Evolutionary conservation across 2,329 filamentous ascomycete genomes (phyloP).

Genomic region (Didymella pinodella): DNA sequence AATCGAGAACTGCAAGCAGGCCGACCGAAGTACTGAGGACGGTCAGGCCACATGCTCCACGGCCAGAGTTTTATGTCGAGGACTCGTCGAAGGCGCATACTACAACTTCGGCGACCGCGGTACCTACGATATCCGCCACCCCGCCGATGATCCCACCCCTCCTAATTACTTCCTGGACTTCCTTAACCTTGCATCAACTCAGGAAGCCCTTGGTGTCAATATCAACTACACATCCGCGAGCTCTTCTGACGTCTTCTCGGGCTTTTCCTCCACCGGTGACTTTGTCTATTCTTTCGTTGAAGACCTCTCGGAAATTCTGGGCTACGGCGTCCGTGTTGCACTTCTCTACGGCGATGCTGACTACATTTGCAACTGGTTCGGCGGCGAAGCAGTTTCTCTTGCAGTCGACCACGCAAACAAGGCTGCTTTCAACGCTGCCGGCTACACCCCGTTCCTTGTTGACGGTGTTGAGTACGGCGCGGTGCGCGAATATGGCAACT

Average conservation of each 20-base stretch:
- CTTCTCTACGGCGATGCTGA: slow-evolving; percentile 67
- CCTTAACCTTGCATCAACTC: slow-evolving; percentile 62
- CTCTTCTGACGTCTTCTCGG: slow-evolving; percentile 48
- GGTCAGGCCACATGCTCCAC: slow-evolving; percentile 47
- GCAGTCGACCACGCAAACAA: slow-evolving; percentile 62
- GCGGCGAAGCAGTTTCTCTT: slow-evolving; percentile 74
- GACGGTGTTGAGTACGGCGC: slow-evolving; percentile 53
- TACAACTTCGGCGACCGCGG: slow-evolving; percentile 53
- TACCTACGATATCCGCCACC: slow-evolving; percentile 64
- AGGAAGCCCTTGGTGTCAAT: slow-evolving; percentile 59
- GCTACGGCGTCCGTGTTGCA: slow-evolving; percentile 62
- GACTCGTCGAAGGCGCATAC: slow-evolving; percentile 57
- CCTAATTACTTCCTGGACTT: slow-evolving; percentile 60
- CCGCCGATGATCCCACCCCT: slow-evolving; percentile 62
- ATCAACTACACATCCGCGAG: slow-evolving; percentile 63
- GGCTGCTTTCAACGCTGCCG: slow-evolving; percentile 67
- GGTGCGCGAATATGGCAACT: slow-evolving; percentile 51
- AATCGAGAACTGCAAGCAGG: slow-evolving; percentile 56
- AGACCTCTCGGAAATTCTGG: slow-evolving; percentile 61
- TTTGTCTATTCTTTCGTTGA: slow-evolving; percentile 56
- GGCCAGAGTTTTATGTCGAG: slow-evolving; percentile 53
- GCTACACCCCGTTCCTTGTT: slow-evolving; percentile 71
- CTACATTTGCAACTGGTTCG: slow-evolving; percentile 70
- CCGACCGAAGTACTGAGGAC: slow-evolving; percentile 33
- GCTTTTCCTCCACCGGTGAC: slow-evolving; percentile 58